Evolutionary conservation across 805 yeast species (phyloP).

Genomic region (Ogataea allantospora): DNA sequence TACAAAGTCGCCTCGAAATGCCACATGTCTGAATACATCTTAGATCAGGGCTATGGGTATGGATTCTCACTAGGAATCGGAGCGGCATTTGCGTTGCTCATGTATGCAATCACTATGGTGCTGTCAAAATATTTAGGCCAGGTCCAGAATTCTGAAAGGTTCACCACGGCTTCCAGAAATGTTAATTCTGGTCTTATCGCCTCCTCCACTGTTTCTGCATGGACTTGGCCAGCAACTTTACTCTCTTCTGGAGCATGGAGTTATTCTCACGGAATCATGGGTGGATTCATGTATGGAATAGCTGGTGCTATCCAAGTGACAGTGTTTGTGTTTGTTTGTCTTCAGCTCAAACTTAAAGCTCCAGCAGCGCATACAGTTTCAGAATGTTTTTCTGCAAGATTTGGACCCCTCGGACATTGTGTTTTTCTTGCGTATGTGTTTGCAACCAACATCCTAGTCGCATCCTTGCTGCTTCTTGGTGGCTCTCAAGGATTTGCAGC

Average conservation of each 20-base stretch:
- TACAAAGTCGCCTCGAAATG: too few species aligned
- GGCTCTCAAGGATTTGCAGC: constrained; percentile 12
- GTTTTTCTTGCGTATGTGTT: constrained; percentile 10
- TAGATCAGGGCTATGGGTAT: constrained; percentile 24
- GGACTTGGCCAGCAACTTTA: constrained; percentile 34
- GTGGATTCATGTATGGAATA: constrained; percentile 29
- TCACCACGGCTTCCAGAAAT: constrained; percentile 23
- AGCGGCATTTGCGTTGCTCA: constrained; percentile 30
- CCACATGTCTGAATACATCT: constrained; percentile 1
- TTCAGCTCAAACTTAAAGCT: constrained; percentile 30
- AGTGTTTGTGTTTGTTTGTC: constrained; percentile 30
- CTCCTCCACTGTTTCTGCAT: constrained; percentile 26
- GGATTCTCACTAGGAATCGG: constrained; percentile 36
- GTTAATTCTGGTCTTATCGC: constrained; percentile 20
- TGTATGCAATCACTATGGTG: constrained; percentile 26
- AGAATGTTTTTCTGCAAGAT: constrained; percentile 31
- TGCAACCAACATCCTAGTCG: constrained; percentile 28
- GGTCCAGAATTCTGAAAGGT: constrained; percentile 26
- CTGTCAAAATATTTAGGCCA: constrained; percentile 17
- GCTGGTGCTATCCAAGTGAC: constrained; percentile 30
- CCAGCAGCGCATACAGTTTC: constrained; percentile 31
- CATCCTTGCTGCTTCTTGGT: constrained; percentile 31
- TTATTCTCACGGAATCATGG: constrained; percentile 27
- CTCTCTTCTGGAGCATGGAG: constrained; percentile 26
- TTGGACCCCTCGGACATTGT: constrained; percentile 26